Conservation (phyloP, 2,329 filamentous ascomycete species). For the Stagonosporopsis cucurbitacearum region DNA sequence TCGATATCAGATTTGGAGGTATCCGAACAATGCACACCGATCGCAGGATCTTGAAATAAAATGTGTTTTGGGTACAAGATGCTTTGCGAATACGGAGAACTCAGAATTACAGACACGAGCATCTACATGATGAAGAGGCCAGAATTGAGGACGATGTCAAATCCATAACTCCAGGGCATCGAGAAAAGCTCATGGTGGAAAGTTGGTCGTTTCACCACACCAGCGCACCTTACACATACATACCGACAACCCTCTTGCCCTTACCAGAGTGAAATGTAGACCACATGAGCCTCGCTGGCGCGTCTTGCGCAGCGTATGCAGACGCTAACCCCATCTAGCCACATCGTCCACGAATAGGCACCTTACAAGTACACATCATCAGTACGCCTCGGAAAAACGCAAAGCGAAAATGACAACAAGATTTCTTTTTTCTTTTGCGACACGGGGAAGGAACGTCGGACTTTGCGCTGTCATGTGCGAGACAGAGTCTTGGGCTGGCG, state of each 20-base stretch:
- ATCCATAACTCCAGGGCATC: not conserved
- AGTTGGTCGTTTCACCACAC: not conserved
- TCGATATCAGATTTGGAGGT: too few relatives aligned
- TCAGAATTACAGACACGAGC: not conserved
- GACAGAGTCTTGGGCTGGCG: conserved; percentile 4
- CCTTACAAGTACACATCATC: not conserved
- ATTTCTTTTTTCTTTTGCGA: not conserved
- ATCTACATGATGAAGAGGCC: not conserved
- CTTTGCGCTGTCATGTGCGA: conserved; percentile 11
- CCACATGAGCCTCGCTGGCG: conserved; percentile 14
- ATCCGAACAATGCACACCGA: too few relatives aligned
- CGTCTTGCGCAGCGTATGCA: conserved; percentile 10
- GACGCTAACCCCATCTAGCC: not conserved
- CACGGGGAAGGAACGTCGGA: not conserved
- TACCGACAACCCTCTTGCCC: not conserved
- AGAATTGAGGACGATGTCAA: not conserved
- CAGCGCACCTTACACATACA: not conserved
- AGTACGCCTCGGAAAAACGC: not conserved
- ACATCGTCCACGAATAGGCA: conserved; percentile 2
- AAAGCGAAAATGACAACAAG: not conserved
- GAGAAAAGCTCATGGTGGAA: not conserved
- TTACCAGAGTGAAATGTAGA: not conserved
- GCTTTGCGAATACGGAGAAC: not conserved
- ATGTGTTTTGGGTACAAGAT: not conserved
- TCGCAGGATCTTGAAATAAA: not conserved